Evolutionary conservation across 768 basidiomycete species (phyloP), one percentile per base, ranked within the genome.

Genomic region (Podaxis sp.): DNA sequence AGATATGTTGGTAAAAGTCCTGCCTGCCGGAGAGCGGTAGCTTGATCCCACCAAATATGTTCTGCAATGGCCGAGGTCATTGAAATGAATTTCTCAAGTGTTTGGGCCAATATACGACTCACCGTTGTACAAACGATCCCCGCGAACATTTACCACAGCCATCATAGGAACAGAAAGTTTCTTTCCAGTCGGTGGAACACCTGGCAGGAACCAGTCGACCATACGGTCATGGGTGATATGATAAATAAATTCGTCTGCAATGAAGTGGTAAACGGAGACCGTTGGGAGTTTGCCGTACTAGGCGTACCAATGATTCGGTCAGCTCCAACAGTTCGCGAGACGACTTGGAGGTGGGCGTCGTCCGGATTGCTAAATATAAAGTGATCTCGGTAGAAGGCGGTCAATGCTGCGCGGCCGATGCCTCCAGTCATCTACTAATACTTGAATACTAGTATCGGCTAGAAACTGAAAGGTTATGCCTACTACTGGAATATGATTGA

Each of bases 401-500:
- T 79, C 38, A 87, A 73, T 11, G 74, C 72, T 64, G 79, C 70
- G 24, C 83, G 78, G 1, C 85, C 84, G 44, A 84, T 71, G 9
- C 84, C 85, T 3, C 85, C 85, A 17, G 83, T 82, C 77, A 85
- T 79, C 83, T 84, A 60, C 6, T 52, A 7, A 33, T 26, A 57
- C 5, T 8, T 28, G n/a, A 17, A 30, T 38, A 36, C 33, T 28
- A 12, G 12, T 15, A 24, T n/a, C 33, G 42, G n/a, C 3, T 13
- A 19, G 22, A 63, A n/a, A 11, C 12, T 48, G 24, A 48, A 52
- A 57, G 17, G 33, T 53, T 17, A 39, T 30, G 63, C 75, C 63
- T 62, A 81, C 83, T 22, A 83, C 85, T 36, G 85, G 84, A 51
- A 86, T 73, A 68, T 86, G 83, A 64, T 85, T 85, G 15, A 86